These are phyloP conservation scores for Suillus cothurnatus DNA, from an alignment of 768 basidiomycete species.

Conservation along the genomic window DNA sequence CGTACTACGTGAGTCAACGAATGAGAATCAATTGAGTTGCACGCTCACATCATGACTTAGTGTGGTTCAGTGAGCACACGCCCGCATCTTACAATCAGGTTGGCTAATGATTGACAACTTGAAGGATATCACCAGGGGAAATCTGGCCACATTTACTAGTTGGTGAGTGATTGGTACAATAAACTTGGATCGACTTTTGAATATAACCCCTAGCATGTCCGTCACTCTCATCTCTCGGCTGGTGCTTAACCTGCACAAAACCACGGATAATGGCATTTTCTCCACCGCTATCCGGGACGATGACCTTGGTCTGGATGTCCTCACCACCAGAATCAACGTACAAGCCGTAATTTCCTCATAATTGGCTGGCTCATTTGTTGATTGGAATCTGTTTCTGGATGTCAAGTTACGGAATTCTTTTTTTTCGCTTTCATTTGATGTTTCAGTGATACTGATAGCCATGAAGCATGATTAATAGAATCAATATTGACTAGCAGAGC, in stretches of 20 bases:
- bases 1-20: neutral
- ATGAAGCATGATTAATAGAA: neutral
- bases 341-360: neutral
- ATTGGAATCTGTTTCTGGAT: neutral
- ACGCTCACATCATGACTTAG: neutral
- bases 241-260: constrained; percentile 55
- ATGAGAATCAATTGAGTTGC: neutral
- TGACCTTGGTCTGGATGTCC: neutral
- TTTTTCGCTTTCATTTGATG: neutral
- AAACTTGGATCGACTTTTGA: neutral
- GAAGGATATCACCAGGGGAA: constrained; percentile 51
- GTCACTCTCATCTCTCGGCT: constrained; percentile 57
- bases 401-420: neutral
- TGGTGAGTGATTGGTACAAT: constrained; percentile 32
- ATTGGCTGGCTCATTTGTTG: neutral
- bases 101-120: constrained; percentile 4
- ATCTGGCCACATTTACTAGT: constrained; percentile 52
- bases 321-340: neutral
- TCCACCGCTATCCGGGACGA: neutral
- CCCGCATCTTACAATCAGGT: neutral
- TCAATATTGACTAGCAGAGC: neutral
- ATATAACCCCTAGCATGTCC: constrained; percentile 40
- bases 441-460: neutral
- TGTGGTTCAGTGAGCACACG: neutral
- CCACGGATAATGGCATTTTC: constrained; percentile 22